Evolutionary conservation across 2,329 filamentous ascomycete species (phyloP), one percentile per base, ranked within the genome.

Genomic region (Clarireedia sp.): DNA sequence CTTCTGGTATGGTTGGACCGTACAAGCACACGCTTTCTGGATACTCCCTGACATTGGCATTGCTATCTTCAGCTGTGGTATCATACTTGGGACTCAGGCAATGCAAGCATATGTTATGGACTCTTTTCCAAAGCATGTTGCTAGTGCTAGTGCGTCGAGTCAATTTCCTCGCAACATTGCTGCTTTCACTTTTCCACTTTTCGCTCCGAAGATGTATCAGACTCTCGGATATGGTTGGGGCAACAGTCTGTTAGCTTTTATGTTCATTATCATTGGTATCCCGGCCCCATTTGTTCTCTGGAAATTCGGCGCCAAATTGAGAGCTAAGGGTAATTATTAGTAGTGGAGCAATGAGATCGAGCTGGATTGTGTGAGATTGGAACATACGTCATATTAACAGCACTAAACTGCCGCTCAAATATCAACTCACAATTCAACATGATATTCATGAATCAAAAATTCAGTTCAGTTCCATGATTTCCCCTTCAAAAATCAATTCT

Each of bases 1-100:
- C 0, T 75, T 82, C 59, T 73, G 75, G 67, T 83, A 82, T 62
- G 80, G 80, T 37, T 83, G 80, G 80, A 71, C 72, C 0, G 78
- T 78, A 0, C 71, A 81, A 49, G 72, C 73, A 24, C 65, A 73
- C 5, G 69, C 71, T 0, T 76, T 79, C 60, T 83, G 79, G 78
- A 78, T 83, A 29, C 68, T 80, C 16, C 37, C 38, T 24, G 33
- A 45, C 26, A 55, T 50, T 24, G 38, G 53, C 5, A 26, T 29
- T 38, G 37, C 23, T 12, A 10, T 55, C 16, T 43, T 49, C 23
- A 24, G 62, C 61, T 74, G 69, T 36, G 69, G 68, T 1, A 65
- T 75, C 47, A 70, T 70, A 5, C 66, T 69, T 12, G 70, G 74
- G 46, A 72, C 69, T 59, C 67, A 70, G 45, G 66, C 63, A 4